phyloP scores from a whole-genome alignment of 208 protist species.

The Crithidia bombi region DNA sequence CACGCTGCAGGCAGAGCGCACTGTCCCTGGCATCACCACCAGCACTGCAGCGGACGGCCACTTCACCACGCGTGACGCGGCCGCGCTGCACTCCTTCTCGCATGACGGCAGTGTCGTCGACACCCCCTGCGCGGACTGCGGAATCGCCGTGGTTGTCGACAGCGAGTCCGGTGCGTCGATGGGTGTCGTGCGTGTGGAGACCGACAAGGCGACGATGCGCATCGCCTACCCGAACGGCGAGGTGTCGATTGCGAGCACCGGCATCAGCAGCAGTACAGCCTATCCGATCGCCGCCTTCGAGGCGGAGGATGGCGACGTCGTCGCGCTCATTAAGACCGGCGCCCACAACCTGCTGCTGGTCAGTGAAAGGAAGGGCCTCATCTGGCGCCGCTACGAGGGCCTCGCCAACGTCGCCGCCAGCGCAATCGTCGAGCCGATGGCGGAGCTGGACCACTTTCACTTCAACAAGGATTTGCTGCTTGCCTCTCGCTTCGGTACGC shows the following conservation, averaged over 20 bases:
- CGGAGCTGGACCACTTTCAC: slow-evolving; percentile 73
- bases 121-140: slow-evolving; percentile 27
- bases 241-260: slow-evolving; percentile 15
- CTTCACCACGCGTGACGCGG: slow-evolving; percentile 34
- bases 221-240: slow-evolving; percentile 28
- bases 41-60: slow-evolving; percentile 32
- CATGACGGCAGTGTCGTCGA: slow-evolving; percentile 11
- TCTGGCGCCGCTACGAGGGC: slow-evolving; percentile 81
- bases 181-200: slow-evolving; percentile 35
- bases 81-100: slow-evolving; percentile 19
- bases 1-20: slow-evolving; percentile 20
- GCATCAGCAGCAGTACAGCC: slow-evolving; percentile 30
- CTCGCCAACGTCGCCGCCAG: slow-evolving; percentile 52
- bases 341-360: slow-evolving; percentile 72
- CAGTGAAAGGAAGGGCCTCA: slow-evolving; percentile 29
- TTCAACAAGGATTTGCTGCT: slow-evolving; percentile 77
- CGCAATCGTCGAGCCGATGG: slow-evolving; percentile 54
- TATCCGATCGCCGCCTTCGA: slow-evolving; percentile 43
- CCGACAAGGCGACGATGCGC: slow-evolving; percentile 8
- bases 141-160: slow-evolving; percentile 23
- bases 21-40: slow-evolving; percentile 24
- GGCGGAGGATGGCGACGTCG: slow-evolving; percentile 25
- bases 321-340: slow-evolving; percentile 54
- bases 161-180: slow-evolving; percentile 16
- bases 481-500: slow-evolving; percentile 58